Percentiles rank a stretch among this genome's conserved stretches.
Conservation (phyloP, 345 rosid species). For the Rhizophora mangle region DNA sequence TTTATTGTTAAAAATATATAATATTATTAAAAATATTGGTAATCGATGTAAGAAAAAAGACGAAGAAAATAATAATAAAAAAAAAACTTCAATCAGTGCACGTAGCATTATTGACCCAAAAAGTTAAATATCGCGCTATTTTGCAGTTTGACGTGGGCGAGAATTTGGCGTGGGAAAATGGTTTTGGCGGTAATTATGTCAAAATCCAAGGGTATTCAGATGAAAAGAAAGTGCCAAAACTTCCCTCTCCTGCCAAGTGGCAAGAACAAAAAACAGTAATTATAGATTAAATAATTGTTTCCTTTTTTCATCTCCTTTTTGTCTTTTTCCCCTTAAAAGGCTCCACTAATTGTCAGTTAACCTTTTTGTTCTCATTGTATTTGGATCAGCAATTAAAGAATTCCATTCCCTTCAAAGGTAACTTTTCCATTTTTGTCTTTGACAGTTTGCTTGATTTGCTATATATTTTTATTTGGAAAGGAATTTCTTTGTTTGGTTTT, state of each 20-base stretch:
- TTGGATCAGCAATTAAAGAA: constrained; percentile 11
- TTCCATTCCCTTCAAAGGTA: constrained; percentile 24
- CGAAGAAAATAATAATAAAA: too few relatives aligned
- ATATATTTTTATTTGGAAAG: background rate
- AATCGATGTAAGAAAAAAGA: too few relatives aligned
- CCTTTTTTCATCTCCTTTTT: background rate
- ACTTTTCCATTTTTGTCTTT: background rate
- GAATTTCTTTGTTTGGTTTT: too few relatives aligned
- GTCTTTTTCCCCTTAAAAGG: constrained; percentile 11
- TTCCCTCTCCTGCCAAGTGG: constrained; percentile 17
- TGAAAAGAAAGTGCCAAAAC: constrained; percentile 34
- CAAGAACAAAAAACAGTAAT: constrained; percentile 10
- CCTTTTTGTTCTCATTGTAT: background rate
- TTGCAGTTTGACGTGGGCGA: constrained; percentile 5
- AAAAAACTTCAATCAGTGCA: too few relatives aligned
- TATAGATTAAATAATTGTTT: background rate
- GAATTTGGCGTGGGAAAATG: constrained; percentile 18
- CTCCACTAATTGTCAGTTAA: constrained; percentile 10
- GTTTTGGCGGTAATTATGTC: constrained; percentile 20
- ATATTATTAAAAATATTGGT: too few relatives aligned
- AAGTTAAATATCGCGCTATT: background rate
- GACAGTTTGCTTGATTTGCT: too few relatives aligned
- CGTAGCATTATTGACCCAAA: too few relatives aligned
- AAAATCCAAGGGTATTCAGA: constrained; percentile 20
- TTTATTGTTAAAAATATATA: too few relatives aligned